phyloP scores from a whole-genome alignment of 2,329 filamentous ascomycete genomes.

The Colletotrichum sp. region DNA sequence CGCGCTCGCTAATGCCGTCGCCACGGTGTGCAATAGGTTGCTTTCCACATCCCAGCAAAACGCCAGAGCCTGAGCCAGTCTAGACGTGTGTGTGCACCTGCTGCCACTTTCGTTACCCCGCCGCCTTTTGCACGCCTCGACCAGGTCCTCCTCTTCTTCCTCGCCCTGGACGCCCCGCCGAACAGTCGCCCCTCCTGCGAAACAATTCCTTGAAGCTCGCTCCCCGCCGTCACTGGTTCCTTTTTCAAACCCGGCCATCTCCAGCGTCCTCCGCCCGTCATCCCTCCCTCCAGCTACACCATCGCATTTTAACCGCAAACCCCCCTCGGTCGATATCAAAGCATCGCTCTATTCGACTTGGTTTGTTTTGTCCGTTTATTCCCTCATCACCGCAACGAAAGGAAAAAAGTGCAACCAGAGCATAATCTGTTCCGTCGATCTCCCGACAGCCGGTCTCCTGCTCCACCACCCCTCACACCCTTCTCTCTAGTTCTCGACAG shows the following conservation, averaged over 20 bases:
- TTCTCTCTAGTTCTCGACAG: background rate
- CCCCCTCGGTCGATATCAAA: background rate
- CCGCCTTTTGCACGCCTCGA: background rate
- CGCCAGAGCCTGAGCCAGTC: background rate
- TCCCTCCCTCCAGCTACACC: background rate
- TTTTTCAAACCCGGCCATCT: conserved; percentile 14
- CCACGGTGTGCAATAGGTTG: conserved; percentile 9
- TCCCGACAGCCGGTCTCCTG: background rate
- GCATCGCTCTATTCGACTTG: background rate
- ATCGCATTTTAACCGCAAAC: background rate
- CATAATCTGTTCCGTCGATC: background rate
- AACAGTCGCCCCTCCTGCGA: conserved; percentile 11
- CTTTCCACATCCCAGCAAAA: conserved; percentile 11
- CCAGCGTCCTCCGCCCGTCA: background rate
- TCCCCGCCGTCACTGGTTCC: conserved; percentile 11
- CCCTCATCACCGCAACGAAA: background rate
- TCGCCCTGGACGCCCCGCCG: conserved; percentile 12
- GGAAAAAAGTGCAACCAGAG: background rate
- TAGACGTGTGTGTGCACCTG: conserved; percentile 4
- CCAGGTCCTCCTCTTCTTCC: background rate
- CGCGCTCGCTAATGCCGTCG: conserved; percentile 14
- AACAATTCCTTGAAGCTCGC: conserved; percentile 21
- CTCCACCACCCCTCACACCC: conserved; percentile 4
- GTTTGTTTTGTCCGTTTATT: background rate
- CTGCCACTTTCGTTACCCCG: conserved; percentile 16